Percentiles rank a stretch among this genome's conserved stretches.
Conservation (phyloP, 1,284 basidiomycete species). For the Exobasidium cylindrosporum region DNA sequence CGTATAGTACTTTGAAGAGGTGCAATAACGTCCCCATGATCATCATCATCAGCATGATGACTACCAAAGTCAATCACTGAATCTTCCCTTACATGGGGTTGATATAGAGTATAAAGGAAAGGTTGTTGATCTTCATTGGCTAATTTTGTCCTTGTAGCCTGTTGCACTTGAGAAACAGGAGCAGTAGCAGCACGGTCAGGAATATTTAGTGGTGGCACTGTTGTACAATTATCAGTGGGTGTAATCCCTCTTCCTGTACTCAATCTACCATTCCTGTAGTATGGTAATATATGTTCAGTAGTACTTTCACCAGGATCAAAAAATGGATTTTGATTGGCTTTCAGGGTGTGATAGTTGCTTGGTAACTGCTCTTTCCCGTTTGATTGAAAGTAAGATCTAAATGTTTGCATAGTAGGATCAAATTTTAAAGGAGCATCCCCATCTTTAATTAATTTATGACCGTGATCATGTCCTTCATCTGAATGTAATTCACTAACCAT, state of each 20-base stretch:
- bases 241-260: background rate
- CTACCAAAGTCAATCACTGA: background rate
- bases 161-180: background rate
- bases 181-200: background rate
- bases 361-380: background rate
- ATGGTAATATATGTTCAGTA: background rate
- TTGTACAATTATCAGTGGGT: background rate
- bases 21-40: background rate
- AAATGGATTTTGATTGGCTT: background rate
- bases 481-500: background rate
- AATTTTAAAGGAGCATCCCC: no score
- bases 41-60: background rate
- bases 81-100: background rate
- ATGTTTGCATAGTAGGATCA: background rate
- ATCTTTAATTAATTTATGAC: background rate
- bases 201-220: background rate
- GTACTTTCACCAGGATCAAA: background rate
- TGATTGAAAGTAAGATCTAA: background rate
- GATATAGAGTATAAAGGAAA: background rate
- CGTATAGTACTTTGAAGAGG: background rate
- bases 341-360: background rate
- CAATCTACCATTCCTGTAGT: background rate
- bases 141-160: background rate
- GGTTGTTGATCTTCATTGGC: background rate
- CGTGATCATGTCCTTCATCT: background rate